These are phyloP conservation scores for Linnemannia hyalina DNA, from an alignment of 192 early-diverging fungal genomes.

Conservation along the genomic window DNA sequence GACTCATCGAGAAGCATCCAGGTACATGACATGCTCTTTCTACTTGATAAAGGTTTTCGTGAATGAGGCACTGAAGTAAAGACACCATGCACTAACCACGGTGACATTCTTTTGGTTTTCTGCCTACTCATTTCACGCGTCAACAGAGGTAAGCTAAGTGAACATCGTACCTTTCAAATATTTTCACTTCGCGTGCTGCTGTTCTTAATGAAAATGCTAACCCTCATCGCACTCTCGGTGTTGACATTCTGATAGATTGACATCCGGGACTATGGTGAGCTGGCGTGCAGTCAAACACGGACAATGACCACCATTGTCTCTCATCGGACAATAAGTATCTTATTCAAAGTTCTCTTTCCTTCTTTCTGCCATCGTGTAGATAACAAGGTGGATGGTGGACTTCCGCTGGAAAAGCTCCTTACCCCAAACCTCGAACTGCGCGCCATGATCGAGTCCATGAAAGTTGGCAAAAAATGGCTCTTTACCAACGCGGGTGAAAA, in stretches of 20 bases:
- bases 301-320: neutral
- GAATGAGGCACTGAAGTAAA: neutral
- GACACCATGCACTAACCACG: neutral
- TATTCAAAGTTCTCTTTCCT: neutral
- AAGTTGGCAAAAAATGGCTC: conserved; percentile 74
- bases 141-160: neutral
- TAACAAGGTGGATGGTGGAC: conserved; percentile 72
- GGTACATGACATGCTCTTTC: neutral
- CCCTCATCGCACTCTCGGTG: neutral
- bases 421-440: conserved; percentile 69
- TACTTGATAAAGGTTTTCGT: neutral
- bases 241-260: conserved; percentile 9
- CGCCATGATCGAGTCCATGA: conserved; percentile 66
- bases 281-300: neutral
- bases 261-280: conserved; percentile 36
- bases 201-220: neutral
- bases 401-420: conserved; percentile 75
- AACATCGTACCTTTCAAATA: neutral
- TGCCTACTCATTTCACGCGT: neutral
- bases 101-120: neutral
- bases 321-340: neutral
- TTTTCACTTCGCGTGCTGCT: neutral
- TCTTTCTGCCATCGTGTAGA: conserved; percentile 18
- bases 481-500: conserved; percentile 82
- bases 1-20: conserved; percentile 76